These are phyloP conservation scores for Kodamaea sagamina DNA, from an alignment of 805 yeast species.

Conservation along the genomic window DNA sequence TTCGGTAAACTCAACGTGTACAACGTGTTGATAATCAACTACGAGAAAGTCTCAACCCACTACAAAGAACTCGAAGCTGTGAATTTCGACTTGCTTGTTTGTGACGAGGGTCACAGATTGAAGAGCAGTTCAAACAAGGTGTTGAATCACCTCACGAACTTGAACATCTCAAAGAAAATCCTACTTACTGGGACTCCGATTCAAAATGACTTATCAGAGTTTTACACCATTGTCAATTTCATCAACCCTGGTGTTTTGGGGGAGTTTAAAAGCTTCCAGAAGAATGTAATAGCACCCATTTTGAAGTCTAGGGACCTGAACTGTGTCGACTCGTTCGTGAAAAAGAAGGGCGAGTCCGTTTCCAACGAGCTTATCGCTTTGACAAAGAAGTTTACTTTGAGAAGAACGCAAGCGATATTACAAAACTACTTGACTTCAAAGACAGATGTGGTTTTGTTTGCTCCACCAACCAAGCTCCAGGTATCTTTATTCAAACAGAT, in stretches of 20 bases:
- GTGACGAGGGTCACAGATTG: conserved; percentile 95
- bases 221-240: conserved; percentile 77
- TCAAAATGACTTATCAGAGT: conserved; percentile 87
- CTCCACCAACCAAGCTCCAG: conserved; percentile 72
- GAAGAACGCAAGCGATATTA: conserved; percentile 67
- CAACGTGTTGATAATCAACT: conserved; percentile 83
- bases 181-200: conserved; percentile 89
- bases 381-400: conserved; percentile 66
- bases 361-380: conserved; percentile 63
- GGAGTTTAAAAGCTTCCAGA: conserved; percentile 55
- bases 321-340: conserved; percentile 50
- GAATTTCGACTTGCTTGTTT: conserved; percentile 68
- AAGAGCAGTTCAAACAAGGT: conserved; percentile 76
- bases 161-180: conserved; percentile 59
- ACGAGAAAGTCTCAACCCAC: conserved; percentile 71
- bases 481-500: conserved; percentile 54
- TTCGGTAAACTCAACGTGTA: conserved; percentile 71
- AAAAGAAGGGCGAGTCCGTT: conserved; percentile 58
- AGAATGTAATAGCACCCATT: conserved; percentile 69
- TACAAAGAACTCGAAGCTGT: conserved; percentile 50
- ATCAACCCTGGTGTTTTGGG: conserved; percentile 85
- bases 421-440: conserved; percentile 66
- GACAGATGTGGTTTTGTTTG: conserved; percentile 74
- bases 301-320: conserved; percentile 63
- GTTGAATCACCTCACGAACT: conserved; percentile 56